These are phyloP conservation scores for Candida saitoana DNA, from an alignment of 805 yeast genomes.

Conservation along the genomic window DNA sequence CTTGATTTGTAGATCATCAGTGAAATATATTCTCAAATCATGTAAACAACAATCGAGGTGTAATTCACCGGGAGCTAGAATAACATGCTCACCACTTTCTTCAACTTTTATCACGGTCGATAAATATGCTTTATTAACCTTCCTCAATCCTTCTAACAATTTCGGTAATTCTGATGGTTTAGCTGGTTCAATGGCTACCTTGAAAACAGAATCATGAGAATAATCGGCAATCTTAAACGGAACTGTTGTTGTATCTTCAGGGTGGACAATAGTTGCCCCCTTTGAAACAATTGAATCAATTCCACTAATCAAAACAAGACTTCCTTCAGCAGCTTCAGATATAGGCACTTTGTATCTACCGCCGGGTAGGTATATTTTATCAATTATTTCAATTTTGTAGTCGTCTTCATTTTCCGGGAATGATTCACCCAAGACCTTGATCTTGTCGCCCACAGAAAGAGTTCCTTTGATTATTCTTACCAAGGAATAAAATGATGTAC, in stretches of 20 bases:
- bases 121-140: constrained; percentile 58
- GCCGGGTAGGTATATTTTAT: constrained; percentile 51
- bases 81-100: constrained; percentile 82
- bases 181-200: constrained; percentile 78
- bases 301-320: constrained; percentile 66
- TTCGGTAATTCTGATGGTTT: constrained; percentile 75
- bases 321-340: constrained; percentile 55
- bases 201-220: constrained; percentile 58
- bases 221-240: constrained; percentile 39
- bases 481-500: constrained; percentile 49
- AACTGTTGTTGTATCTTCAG: constrained; percentile 11
- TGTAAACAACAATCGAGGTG: constrained; percentile 79
- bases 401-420: constrained; percentile 53
- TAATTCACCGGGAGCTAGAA: constrained; percentile 82
- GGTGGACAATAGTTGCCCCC: constrained; percentile 48
- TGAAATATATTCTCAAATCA: constrained; percentile 63
- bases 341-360: constrained; percentile 66
- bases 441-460: constrained; percentile 41
- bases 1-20: constrained; percentile 61
- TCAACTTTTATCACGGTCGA: constrained; percentile 70
- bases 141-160: constrained; percentile 65
- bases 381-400: constrained; percentile 36
- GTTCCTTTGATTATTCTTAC: constrained; percentile 64
- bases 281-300: constrained; percentile 54
- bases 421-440: constrained; percentile 56